Evolutionary conservation across 2,329 filamentous ascomycete species (phyloP).

Genomic region (Fusarium kyushuense): DNA sequence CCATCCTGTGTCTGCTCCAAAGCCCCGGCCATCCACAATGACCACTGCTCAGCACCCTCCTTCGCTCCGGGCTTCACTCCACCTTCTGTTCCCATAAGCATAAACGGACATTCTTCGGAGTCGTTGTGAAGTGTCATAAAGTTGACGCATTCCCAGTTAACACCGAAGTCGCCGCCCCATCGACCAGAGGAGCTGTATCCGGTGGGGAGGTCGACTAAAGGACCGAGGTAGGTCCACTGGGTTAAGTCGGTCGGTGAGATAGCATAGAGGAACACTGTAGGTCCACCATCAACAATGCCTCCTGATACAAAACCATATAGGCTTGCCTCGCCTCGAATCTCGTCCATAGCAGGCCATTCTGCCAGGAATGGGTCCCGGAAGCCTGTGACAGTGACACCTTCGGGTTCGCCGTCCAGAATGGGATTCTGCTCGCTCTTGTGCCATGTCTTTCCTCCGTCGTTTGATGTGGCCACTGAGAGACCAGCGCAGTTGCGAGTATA

Average conservation of each 20-base stretch:
- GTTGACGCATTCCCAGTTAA: slow-evolving; percentile 65
- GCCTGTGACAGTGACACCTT: slow-evolving; percentile 47
- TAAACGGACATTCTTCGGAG: slow-evolving; percentile 51
- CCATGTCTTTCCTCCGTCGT: slow-evolving; percentile 54
- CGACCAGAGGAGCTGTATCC: slow-evolving; percentile 54
- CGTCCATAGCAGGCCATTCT: slow-evolving; percentile 48
- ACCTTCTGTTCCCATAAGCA: slow-evolving; percentile 62
- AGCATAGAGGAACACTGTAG: slow-evolving; percentile 61
- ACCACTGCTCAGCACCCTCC: slow-evolving; percentile 29
- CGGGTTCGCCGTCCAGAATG: slow-evolving; percentile 49
- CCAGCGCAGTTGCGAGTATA: slow-evolving; percentile 58
- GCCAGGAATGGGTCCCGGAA: slow-evolving; percentile 53
- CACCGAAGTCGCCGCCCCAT: slow-evolving; percentile 63
- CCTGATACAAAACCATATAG: slow-evolving; percentile 64
- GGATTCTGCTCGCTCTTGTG: slow-evolving; percentile 49
- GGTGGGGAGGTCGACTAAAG: slow-evolving; percentile 55
- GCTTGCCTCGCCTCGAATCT: slow-evolving; percentile 37
- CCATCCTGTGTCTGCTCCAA: slow-evolving; percentile 34
- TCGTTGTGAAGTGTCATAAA: slow-evolving; percentile 56
- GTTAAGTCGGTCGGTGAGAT: slow-evolving; percentile 55
- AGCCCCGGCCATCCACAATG: slow-evolving; percentile 59
- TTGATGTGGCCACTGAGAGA: slow-evolving; percentile 55
- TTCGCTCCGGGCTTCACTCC: slow-evolving; percentile 40
- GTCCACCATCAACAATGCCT: slow-evolving; percentile 56
- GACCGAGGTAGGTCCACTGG: slow-evolving; percentile 60